Conservation (phyloP, 306 rosid species). For the Trichosanthes truncata region DNA sequence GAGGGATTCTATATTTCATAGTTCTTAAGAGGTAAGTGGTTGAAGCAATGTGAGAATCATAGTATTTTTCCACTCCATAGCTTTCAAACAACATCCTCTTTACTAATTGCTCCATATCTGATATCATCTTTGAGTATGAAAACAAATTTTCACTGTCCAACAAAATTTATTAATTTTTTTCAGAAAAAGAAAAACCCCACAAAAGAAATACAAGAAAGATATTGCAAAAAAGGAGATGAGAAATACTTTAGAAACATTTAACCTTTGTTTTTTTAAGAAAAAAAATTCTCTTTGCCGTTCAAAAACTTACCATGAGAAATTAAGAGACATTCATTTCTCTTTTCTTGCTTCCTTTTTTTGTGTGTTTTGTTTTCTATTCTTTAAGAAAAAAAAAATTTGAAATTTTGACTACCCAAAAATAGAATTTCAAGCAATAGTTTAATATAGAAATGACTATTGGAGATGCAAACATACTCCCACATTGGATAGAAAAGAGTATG, state of each 20-base stretch:
- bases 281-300: neutral
- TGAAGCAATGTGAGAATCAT: slow-evolving; percentile 14
- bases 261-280: neutral
- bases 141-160: slow-evolving; percentile 8
- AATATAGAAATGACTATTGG: neutral
- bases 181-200: neutral
- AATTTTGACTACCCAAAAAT: too few relatives aligned
- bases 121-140: slow-evolving; percentile 1
- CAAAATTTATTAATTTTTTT: neutral
- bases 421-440: too few relatives aligned
- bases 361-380: neutral
- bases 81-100: slow-evolving; percentile 21
- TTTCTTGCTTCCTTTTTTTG: neutral
- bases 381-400: too few relatives aligned
- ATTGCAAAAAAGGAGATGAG: neutral
- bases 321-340: neutral
- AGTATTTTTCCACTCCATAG: slow-evolving; percentile 17
- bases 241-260: neutral
- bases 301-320: neutral
- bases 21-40: slow-evolving; percentile 6
- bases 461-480: neutral
- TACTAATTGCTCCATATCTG: slow-evolving; percentile 16
- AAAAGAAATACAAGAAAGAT: neutral
- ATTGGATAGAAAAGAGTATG: too few relatives aligned
- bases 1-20: slow-evolving; percentile 14